Conservation (phyloP, 1,139 yeast genomes). For the Citeromyces hawaiiensis region DNA sequence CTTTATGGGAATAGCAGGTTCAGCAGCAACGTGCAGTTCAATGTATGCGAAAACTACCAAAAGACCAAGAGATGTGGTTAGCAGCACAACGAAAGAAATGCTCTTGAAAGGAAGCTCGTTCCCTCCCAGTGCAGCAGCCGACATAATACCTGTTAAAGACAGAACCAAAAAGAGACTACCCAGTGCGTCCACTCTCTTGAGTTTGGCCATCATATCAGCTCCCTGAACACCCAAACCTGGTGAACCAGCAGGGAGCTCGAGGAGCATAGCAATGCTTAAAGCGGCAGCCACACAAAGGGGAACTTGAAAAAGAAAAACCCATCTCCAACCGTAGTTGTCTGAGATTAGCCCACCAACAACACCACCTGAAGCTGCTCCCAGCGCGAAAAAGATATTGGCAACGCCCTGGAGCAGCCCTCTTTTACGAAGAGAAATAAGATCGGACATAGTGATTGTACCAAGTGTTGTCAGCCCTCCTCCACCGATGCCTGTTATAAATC, state of each 20-base stretch:
- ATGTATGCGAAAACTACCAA: slow-evolving; percentile 14
- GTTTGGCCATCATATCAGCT: slow-evolving; percentile 19
- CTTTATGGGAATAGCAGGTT: slow-evolving; percentile 22
- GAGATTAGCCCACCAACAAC: slow-evolving; percentile 59
- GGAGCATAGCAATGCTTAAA: slow-evolving; percentile 19
- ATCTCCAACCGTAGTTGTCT: slow-evolving; percentile 71
- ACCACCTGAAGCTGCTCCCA: slow-evolving; percentile 66
- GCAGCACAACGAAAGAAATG: slow-evolving; percentile 15
- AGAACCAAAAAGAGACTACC: slow-evolving; percentile 55
- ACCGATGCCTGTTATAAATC: slow-evolving; percentile 50
- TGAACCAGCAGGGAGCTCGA: slow-evolving; percentile 20
- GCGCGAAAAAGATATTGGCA: slow-evolving; percentile 50
- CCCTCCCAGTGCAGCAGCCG: slow-evolving; percentile 63
- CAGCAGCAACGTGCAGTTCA: slow-evolving; percentile 16
- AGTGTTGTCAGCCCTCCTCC: slow-evolving; percentile 50
- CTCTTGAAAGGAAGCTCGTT: slow-evolving; percentile 29
- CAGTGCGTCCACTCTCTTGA: slow-evolving; percentile 53
- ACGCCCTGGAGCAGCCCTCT: slow-evolving; percentile 51
- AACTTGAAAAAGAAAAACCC: slow-evolving; percentile 44
- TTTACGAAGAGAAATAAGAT: slow-evolving; percentile 40
- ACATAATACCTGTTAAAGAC: slow-evolving; percentile 35
- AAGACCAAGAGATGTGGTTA: slow-evolving; percentile 10
- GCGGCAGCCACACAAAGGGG: slow-evolving; percentile 51
- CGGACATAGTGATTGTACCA: slow-evolving; percentile 41
- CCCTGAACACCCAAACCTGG: slow-evolving; percentile 30